Conservation (phyloP, 2,329 filamentous ascomycete species). For the Colletotrichum sp. region DNA sequence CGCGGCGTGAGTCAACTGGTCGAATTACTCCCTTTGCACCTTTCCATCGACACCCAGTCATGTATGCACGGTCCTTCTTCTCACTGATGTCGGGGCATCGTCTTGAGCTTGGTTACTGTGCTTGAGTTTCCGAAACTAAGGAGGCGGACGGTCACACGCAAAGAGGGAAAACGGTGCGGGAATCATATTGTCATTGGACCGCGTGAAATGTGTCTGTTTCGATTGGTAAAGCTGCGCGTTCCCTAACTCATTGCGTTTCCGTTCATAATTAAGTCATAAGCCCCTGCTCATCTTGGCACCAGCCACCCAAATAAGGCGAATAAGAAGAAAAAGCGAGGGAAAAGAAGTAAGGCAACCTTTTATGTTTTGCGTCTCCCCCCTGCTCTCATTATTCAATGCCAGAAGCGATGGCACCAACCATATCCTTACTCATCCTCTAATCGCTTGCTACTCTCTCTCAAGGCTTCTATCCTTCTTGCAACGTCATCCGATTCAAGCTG, state of each 20-base stretch:
- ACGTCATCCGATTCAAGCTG: not conserved
- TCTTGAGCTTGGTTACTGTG: not conserved
- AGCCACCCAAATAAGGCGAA: not conserved
- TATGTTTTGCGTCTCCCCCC: not conserved
- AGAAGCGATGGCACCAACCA: not conserved
- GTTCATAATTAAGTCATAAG: not conserved
- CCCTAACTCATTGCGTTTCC: not conserved
- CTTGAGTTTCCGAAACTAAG: not conserved
- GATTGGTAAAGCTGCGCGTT: not conserved
- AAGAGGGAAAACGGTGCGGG: not conserved
- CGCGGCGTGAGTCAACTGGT: too few relatives aligned
- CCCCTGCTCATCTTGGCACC: not conserved
- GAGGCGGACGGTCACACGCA: not conserved
- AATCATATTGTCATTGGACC: not conserved
- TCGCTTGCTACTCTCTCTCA: not conserved
- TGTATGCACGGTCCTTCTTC: not conserved
- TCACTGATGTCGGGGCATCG: not conserved
- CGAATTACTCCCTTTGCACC: not conserved
- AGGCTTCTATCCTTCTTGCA: not conserved
- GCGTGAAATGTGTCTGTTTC: not conserved
- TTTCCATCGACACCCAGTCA: not conserved
- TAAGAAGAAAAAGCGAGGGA: not conserved
- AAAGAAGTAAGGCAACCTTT: not conserved
- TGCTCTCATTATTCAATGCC: not conserved
- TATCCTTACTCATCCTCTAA: not conserved